Evolutionary conservation across 345 rosid species (phyloP).

Genomic region (Aquilaria yunnanensis): DNA sequence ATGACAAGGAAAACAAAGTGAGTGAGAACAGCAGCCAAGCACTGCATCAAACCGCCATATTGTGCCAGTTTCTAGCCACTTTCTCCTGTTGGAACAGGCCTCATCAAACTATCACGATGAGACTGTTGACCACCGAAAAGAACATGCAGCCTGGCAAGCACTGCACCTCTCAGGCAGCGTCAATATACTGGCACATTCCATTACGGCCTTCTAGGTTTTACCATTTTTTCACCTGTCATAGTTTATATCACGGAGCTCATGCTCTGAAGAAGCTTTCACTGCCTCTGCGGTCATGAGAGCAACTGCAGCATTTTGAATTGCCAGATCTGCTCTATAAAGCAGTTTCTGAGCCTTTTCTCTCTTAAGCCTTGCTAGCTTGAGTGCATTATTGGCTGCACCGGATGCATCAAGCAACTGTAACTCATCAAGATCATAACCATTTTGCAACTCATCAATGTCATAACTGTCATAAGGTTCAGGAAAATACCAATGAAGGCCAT

Average conservation of each 20-base stretch:
- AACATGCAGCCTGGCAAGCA: conserved; percentile 16
- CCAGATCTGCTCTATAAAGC: conserved; percentile 66
- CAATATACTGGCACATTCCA: conserved; percentile 1
- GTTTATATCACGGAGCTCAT: conserved; percentile 25
- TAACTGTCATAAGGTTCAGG: conserved; percentile 15
- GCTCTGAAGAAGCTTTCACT: conserved; percentile 47
- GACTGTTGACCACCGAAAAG: conserved; percentile 5
- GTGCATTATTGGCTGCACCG: conserved; percentile 59
- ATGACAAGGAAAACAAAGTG: conserved; percentile 5
- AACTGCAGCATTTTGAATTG: conserved; percentile 77
- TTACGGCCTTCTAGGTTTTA: conserved; percentile 13
- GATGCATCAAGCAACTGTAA: conserved; percentile 57
- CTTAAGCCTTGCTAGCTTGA: conserved; percentile 55
- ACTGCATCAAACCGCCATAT: conserved; percentile 14
- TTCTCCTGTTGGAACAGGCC: conserved; percentile 3
- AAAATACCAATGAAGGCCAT: conserved; percentile 29
- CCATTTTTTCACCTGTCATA: conserved; percentile 16
- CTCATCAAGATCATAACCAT: conserved; percentile 51
- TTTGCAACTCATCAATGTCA: conserved; percentile 9
- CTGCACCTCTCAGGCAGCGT: conserved; percentile 12
- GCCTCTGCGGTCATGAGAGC: conserved; percentile 89
- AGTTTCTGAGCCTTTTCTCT: conserved; percentile 69
- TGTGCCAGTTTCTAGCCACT: conserved; percentile 11
- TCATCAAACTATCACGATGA: background rate
- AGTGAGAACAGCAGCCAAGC: conserved; percentile 9